Percentiles rank a stretch among this genome's conserved stretches.
phyloP scores from a whole-genome alignment of 345 rosid genomes.

The Psidium guajava region DNA sequence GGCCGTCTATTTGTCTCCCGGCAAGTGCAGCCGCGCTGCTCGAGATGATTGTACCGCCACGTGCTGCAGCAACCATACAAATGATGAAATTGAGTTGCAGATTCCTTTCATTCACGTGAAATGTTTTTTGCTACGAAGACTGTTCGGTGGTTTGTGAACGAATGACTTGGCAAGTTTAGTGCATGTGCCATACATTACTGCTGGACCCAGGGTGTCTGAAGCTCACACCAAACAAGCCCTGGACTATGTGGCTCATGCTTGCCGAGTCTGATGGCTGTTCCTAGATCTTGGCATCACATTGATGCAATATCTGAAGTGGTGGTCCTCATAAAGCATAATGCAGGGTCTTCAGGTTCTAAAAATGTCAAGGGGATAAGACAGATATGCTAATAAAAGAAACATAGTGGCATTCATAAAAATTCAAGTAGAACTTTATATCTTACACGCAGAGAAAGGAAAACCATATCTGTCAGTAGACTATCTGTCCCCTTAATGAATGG shows the following conservation, averaged over 20 bases:
- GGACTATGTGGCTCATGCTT: not conserved
- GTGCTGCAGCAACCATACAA: not conserved
- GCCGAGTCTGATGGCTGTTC: not conserved
- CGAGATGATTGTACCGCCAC: not conserved
- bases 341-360: not conserved
- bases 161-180: not conserved
- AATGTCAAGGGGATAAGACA: not conserved
- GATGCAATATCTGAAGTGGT: not conserved
- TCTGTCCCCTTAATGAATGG: not conserved
- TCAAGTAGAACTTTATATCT: not conserved
- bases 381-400: not conserved
- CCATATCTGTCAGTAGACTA: not conserved
- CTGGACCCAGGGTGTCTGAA: not conserved
- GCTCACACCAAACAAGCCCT: not conserved
- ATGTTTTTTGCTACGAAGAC: not conserved
- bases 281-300: not conserved
- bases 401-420: not conserved
- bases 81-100: not conserved
- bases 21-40: not conserved
- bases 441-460: not conserved
- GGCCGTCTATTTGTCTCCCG: not conserved
- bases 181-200: not conserved
- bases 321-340: not conserved
- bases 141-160: not conserved
- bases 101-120: not conserved